Evolutionary conservation across 140 eudicot species (phyloP).

Genomic region (Anethum foeniculum): DNA sequence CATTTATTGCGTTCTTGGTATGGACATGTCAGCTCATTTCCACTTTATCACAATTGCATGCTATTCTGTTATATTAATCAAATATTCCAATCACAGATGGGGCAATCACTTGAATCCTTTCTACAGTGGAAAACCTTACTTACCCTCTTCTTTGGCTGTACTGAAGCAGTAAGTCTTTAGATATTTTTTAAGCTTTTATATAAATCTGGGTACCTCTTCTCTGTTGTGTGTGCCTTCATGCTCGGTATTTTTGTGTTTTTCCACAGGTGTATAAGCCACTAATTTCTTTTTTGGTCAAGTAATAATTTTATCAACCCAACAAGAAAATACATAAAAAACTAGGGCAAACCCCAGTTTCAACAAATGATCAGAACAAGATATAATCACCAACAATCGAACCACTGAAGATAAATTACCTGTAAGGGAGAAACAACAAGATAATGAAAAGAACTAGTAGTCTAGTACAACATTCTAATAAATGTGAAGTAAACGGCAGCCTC

Average conservation of each 20-base stretch:
- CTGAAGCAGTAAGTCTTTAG: conserved; percentile 63
- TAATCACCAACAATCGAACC: not conserved
- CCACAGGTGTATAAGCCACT: not conserved
- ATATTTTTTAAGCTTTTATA: not conserved
- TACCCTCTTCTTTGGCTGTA: conserved; percentile 72
- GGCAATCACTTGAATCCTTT: conserved; percentile 90
- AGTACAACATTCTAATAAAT: not conserved
- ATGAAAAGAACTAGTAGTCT: not conserved
- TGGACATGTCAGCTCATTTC: not conserved
- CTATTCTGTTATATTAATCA: conserved; percentile 4
- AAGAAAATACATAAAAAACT: not conserved
- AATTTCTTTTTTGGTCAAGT: not conserved
- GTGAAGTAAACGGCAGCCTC: not conserved
- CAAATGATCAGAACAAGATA: not conserved
- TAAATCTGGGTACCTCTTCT: not conserved
- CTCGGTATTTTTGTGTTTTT: not conserved
- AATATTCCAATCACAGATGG: conserved; percentile 57
- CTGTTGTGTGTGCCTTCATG: not conserved
- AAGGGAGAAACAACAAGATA: not conserved
- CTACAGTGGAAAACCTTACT: conserved; percentile 82
- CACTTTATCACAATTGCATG: not conserved
- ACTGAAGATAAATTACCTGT: not conserved
- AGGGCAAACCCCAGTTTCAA: not conserved
- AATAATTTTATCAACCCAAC: not conserved
- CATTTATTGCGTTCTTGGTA: conserved; percentile 91